phyloP scores from a whole-genome alignment of 305 asterid species.

The Fraxinus baroniana region DNA sequence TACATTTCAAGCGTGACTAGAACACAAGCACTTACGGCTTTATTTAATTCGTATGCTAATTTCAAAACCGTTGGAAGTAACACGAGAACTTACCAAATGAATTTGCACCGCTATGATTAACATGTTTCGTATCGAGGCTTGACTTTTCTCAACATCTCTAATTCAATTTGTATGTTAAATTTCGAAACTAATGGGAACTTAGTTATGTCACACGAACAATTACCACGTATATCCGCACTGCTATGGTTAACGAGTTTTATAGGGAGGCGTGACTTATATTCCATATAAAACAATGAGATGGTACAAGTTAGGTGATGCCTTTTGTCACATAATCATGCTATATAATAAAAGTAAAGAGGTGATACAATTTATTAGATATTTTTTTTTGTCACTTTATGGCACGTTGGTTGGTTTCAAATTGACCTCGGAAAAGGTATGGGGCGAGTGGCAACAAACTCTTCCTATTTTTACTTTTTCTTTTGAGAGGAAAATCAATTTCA shows the following conservation, averaged over 20 bases:
- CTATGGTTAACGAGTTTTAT: neutral
- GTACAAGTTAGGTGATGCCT: neutral
- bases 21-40: neutral
- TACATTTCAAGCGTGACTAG: neutral
- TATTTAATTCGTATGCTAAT: too few species aligned
- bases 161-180: too few species aligned
- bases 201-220: neutral
- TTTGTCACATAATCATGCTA: neutral
- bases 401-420: neutral
- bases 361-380: neutral
- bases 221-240: neutral
- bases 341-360: neutral
- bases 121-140: neutral
- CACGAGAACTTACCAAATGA: neutral
- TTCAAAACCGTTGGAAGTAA: neutral
- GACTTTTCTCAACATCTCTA: too few species aligned
- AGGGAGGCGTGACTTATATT: neutral
- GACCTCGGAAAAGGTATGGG: too few species aligned
- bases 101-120: neutral
- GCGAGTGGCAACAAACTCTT: too few species aligned
- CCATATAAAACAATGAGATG: neutral
- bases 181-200: too few species aligned
- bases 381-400: neutral
- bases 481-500: too few species aligned
- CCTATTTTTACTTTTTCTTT: too few species aligned